Conservation (phyloP, 2,329 filamentous ascomycete genomes). For the Fusarium nelsonii region DNA sequence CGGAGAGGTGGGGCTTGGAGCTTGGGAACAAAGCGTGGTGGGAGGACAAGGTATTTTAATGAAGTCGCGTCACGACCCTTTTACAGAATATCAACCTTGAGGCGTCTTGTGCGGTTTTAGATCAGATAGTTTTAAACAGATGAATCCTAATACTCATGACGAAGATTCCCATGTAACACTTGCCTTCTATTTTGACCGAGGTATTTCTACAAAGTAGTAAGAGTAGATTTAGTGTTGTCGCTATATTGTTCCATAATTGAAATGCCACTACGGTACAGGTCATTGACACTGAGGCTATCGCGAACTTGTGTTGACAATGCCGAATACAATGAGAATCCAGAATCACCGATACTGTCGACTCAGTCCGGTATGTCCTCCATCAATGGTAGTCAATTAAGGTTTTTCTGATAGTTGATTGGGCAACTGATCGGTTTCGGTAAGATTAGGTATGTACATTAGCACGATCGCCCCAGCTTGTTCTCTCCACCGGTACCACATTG, state of each 20-base stretch:
- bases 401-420: slow-evolving; percentile 40
- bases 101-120: slow-evolving; percentile 6
- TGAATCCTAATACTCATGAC: slow-evolving; percentile 38
- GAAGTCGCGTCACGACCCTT: not conserved
- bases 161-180: not conserved
- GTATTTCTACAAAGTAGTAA: not conserved
- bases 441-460: slow-evolving; percentile 13
- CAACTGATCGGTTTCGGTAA: slow-evolving; percentile 29
- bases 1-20: not conserved
- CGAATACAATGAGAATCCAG: not conserved
- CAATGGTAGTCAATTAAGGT: slow-evolving; percentile 1
- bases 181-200: no score
- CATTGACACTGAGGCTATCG: not conserved
- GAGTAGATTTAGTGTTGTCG: not conserved
- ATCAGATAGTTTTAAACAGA: slow-evolving; percentile 27
- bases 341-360: not conserved
- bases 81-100: not conserved
- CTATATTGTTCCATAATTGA: not conserved
- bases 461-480: slow-evolving; percentile 16
- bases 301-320: not conserved
- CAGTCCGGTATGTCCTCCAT: not conserved
- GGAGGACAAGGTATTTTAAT: slow-evolving; percentile 6
- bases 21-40: slow-evolving; percentile 1
- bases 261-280: not conserved
- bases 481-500: slow-evolving; percentile 16